These are phyloP conservation scores for Hypoxylon cercidicola DNA, from an alignment of 495 filamentous ascomycete genomes.

Conservation along the genomic window DNA sequence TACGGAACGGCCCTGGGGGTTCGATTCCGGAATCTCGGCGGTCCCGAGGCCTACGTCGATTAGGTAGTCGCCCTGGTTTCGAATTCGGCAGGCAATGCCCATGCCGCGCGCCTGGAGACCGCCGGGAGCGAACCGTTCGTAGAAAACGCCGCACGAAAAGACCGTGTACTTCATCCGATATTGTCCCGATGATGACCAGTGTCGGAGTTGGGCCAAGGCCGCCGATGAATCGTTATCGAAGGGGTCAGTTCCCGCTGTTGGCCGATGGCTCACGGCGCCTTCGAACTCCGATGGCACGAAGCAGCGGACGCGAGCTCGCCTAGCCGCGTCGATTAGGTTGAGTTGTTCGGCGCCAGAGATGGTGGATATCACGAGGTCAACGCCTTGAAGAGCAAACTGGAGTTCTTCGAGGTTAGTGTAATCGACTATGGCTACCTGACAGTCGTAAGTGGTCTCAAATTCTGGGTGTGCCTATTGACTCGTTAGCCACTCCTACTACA, in stretches of 20 bases:
- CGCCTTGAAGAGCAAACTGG: conserved; percentile 69
- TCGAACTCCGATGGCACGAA: conserved; percentile 84
- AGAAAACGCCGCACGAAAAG: conserved; percentile 79
- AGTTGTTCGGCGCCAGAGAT: conserved; percentile 72
- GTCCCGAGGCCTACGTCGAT: conserved; percentile 66
- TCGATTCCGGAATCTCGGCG: conserved; percentile 67
- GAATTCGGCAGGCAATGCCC: conserved; percentile 57
- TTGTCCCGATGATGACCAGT: conserved; percentile 53
- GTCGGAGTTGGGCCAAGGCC: conserved; percentile 66
- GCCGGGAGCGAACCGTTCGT: conserved; percentile 75
- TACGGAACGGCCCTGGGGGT: conserved; percentile 58
- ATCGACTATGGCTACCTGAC: conserved; percentile 71
- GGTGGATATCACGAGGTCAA: conserved; percentile 81
- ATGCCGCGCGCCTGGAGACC: conserved; percentile 67
- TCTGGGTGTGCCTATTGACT: conserved; percentile 52
- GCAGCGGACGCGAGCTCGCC: conserved; percentile 68
- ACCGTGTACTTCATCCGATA: conserved; percentile 69
- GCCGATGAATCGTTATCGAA: conserved; percentile 58
- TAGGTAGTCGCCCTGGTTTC: conserved; percentile 70
- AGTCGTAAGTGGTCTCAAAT: conserved; percentile 58
- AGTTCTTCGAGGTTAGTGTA: conserved; percentile 67
- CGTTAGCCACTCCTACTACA: conserved; percentile 39
- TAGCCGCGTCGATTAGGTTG: conserved; percentile 77
- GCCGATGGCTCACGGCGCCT: conserved; percentile 61
- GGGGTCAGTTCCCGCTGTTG: conserved; percentile 62